phyloP scores from a whole-genome alignment of 306 rosid species.

The Glycyrrhiza uralensis region DNA sequence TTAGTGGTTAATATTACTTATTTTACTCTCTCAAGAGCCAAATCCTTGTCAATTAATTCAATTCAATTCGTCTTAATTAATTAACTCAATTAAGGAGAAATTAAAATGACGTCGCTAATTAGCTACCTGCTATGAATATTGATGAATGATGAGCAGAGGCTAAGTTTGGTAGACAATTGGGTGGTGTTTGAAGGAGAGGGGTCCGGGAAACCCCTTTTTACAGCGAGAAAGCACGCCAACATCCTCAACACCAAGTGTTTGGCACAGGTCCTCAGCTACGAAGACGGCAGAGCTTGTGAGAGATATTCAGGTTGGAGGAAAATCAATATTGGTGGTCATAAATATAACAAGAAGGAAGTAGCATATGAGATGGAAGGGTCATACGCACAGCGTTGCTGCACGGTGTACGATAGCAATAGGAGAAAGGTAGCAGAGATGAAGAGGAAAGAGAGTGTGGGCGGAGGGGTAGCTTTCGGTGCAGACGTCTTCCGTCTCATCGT shows the following conservation, averaged over 20 bases:
- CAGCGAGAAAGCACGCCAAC: conserved; percentile 41
- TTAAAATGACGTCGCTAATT: too few relatives aligned
- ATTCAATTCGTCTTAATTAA: background rate
- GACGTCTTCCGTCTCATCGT: conserved; percentile 69
- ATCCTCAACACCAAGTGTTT: conserved; percentile 45
- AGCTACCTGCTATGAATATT: too few relatives aligned
- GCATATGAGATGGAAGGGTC: conserved; percentile 63
- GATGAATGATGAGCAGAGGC: conserved; percentile 37
- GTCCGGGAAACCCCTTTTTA: conserved; percentile 35
- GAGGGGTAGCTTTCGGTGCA: conserved; percentile 54
- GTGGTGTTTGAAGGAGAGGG: conserved; percentile 61
- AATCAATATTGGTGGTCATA: too few relatives aligned
- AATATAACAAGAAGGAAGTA: background rate
- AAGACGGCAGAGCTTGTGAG: too few relatives aligned
- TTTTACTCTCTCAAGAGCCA: too few relatives aligned
- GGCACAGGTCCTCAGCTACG: conserved; percentile 36
- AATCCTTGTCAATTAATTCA: too few relatives aligned
- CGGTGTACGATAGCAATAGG: conserved; percentile 44
- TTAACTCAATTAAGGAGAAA: background rate
- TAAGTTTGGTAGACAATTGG: conserved; percentile 67
- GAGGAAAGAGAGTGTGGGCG: conserved; percentile 49
- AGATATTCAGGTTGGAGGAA: too few relatives aligned
- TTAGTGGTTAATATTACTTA: too few relatives aligned
- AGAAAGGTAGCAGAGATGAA: conserved; percentile 66
- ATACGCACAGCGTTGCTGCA: conserved; percentile 56